These are phyloP conservation scores for Chaetomiaceae sp. DNA, from an alignment of 2,329 filamentous ascomycete species.

Conservation along the genomic window DNA sequence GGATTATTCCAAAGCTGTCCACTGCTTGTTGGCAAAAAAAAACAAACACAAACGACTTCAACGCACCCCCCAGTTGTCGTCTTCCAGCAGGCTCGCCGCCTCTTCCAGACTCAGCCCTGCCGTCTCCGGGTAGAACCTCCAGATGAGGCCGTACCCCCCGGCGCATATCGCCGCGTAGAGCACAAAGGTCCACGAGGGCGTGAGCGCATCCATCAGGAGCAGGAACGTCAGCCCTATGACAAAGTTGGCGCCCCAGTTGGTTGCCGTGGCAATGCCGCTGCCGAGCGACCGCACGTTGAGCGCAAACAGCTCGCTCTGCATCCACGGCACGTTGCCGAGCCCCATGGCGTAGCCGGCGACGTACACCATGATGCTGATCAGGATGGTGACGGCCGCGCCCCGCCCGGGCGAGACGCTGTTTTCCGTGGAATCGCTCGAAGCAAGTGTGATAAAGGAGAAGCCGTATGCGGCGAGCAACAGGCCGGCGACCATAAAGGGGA, in stretches of 20 bases:
- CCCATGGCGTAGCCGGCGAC: slow-evolving; percentile 83
- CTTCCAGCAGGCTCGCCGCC: slow-evolving; percentile 63
- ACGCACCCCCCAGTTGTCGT: slow-evolving; percentile 69
- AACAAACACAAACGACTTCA: slow-evolving; percentile 27
- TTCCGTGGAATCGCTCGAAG: slow-evolving; percentile 21
- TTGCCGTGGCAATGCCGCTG: slow-evolving; percentile 69
- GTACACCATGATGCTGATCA: slow-evolving; percentile 74
- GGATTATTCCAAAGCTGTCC: not conserved
- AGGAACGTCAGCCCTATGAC: slow-evolving; percentile 81
- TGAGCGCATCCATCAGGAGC: slow-evolving; percentile 74
- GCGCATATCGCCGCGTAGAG: slow-evolving; percentile 71
- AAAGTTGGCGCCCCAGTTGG: slow-evolving; percentile 85
- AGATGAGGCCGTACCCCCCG: slow-evolving; percentile 62
- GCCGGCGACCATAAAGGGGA: slow-evolving; percentile 77
- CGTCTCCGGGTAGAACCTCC: slow-evolving; percentile 80
- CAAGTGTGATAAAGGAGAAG: slow-evolving; percentile 60
- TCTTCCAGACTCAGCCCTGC: slow-evolving; percentile 77
- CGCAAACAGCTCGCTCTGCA: slow-evolving; percentile 89
- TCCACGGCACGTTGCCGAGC: slow-evolving; percentile 91
- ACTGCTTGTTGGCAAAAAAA: no score
- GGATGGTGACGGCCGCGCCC: slow-evolving; percentile 52
- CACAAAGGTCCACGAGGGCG: slow-evolving; percentile 71
- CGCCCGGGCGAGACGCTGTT: slow-evolving; percentile 16
- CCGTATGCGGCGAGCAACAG: slow-evolving; percentile 66
- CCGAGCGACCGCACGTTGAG: slow-evolving; percentile 68